phyloP scores from a whole-genome alignment of 192 early-diverging fungal species.

The Geranomyces variabilis region DNA sequence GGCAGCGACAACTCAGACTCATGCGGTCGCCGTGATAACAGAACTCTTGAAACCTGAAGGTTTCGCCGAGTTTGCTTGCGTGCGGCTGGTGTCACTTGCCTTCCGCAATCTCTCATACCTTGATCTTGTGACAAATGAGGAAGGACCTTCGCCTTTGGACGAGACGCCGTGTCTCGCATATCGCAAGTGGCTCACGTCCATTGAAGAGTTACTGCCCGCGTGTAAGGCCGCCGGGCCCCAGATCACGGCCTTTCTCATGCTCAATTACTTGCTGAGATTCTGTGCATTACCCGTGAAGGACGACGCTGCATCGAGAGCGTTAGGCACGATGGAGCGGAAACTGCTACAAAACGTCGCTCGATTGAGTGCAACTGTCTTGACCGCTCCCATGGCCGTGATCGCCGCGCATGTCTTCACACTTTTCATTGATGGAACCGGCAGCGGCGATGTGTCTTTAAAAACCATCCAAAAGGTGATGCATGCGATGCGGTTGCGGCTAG shows the following conservation, averaged over 20 bases:
- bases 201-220: no score
- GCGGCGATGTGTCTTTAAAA: not conserved
- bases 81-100: no score
- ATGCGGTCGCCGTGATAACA: no score
- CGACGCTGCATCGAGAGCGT: not conserved
- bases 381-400: conserved; percentile 3
- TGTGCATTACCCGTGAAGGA: not conserved
- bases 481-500: not conserved
- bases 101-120: no score
- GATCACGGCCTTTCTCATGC: conserved; percentile 3
- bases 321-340: not conserved
- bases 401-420: conserved; percentile 3
- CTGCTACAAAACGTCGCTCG: not conserved
- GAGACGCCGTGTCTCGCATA: no score
- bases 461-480: not conserved
- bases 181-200: no score
- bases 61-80: no score
- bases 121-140: no score
- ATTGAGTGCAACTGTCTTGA: not conserved
- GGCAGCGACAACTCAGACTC: no score
- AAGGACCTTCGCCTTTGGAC: no score
- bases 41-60: no score
- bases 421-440: not conserved
- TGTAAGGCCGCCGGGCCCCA: no score
- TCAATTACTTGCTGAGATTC: conserved; percentile 4